phyloP scores from a whole-genome alignment of 257 asterid species.

The Nicotiana otophora region DNA sequence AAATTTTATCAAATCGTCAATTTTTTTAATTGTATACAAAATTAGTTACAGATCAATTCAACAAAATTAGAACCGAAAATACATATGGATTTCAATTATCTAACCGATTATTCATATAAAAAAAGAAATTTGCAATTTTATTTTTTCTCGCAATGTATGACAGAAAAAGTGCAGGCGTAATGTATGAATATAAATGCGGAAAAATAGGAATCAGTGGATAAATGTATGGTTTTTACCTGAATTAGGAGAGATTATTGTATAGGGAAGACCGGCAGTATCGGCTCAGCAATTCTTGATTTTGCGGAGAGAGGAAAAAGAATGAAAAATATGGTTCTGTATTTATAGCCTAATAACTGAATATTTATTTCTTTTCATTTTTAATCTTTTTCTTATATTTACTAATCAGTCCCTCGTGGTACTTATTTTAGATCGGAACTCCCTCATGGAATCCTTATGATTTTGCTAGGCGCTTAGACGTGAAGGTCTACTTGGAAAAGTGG shows the following conservation, averaged over 20 bases:
- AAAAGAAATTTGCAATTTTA: too few species aligned
- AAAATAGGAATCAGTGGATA: background rate
- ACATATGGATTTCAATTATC: too few species aligned
- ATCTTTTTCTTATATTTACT: background rate
- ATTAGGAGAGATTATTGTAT: background rate
- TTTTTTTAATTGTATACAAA: background rate
- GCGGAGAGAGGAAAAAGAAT: background rate
- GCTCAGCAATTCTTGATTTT: background rate
- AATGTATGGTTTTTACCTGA: background rate
- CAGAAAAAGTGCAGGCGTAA: too few species aligned
- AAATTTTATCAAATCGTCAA: background rate
- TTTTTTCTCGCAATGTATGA: background rate
- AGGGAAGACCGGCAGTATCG: background rate
- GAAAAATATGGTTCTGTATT: background rate
- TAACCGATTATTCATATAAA: background rate
- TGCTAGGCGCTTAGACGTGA: background rate
- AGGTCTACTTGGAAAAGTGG: too few species aligned
- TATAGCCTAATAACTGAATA: background rate
- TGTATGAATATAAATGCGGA: background rate
- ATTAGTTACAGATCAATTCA: background rate
- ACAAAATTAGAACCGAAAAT: too few species aligned
- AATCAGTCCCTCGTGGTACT: background rate
- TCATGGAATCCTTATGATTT: background rate
- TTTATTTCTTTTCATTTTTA: background rate
- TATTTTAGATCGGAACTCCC: background rate